Conservation (phyloP, 129 eudicot genomes). For the Escallonia rubra region DNA sequence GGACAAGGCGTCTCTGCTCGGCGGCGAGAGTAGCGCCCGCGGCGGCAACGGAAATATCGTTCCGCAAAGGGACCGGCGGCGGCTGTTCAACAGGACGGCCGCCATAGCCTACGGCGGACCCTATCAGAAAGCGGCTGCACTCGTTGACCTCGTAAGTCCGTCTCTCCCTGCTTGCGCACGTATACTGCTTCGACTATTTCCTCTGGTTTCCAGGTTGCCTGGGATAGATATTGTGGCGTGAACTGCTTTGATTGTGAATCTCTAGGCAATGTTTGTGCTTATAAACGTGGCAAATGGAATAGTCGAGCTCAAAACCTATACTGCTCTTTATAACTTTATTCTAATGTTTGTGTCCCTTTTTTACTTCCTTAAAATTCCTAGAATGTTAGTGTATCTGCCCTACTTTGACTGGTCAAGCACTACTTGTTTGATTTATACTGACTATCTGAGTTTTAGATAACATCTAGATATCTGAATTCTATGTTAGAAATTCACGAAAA, state of each 20-base stretch:
- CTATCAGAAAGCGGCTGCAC: slow-evolving; percentile 93
- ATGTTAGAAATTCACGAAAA: too few species aligned
- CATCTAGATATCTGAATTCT: too few species aligned
- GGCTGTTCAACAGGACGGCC: slow-evolving; percentile 41
- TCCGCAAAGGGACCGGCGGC: slow-evolving; percentile 7
- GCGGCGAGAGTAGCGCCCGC: slow-evolving; percentile 35
- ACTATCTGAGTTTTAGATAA: too few species aligned
- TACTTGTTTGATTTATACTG: too few species aligned
- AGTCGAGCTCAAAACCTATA: too few species aligned
- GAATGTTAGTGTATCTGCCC: too few species aligned
- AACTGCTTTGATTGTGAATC: not conserved
- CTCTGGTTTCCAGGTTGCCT: not conserved
- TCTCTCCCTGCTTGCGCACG: not conserved
- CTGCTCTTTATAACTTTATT: too few species aligned
- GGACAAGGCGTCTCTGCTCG: slow-evolving; percentile 28
- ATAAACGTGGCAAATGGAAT: too few species aligned
- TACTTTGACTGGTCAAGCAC: too few species aligned
- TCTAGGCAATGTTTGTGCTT: not conserved
- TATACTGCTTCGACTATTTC: not conserved
- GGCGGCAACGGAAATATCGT: slow-evolving; percentile 20
- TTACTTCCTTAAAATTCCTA: too few species aligned
- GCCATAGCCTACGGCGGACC: slow-evolving; percentile 70
- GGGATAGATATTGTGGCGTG: not conserved
- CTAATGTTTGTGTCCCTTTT: too few species aligned
- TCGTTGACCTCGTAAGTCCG: slow-evolving; percentile 81